phyloP scores from a whole-genome alignment of 345 rosid genomes.

The Sapria himalayana region DNA sequence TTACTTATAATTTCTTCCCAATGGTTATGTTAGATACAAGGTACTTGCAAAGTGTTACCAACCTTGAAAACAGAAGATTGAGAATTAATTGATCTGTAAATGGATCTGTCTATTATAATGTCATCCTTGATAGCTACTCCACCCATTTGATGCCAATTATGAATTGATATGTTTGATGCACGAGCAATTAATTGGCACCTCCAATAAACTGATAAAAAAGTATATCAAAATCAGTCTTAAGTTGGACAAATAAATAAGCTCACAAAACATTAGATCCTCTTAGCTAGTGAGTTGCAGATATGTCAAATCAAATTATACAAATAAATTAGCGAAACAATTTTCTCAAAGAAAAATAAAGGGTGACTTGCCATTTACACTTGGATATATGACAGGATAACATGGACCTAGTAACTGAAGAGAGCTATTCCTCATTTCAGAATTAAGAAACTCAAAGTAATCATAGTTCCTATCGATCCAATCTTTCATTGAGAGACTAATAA shows the following conservation, averaged over 20 bases:
- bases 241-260: too few relatives aligned
- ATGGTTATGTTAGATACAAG: too few relatives aligned
- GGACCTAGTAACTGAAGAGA: constrained; percentile 97
- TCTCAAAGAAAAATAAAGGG: background rate
- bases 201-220: constrained; percentile 52
- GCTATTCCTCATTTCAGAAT: constrained; percentile 74
- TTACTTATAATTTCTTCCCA: too few relatives aligned
- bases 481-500: constrained; percentile 46
- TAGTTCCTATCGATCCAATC: constrained; percentile 86
- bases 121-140: constrained; percentile 70
- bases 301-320: too few relatives aligned
- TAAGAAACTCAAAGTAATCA: constrained; percentile 79
- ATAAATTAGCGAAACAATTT: background rate
- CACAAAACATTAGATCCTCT: too few relatives aligned
- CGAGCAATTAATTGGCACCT: constrained; percentile 84
- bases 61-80: constrained; percentile 85
- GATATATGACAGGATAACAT: constrained; percentile 87
- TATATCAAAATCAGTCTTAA: too few relatives aligned
- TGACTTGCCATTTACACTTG: constrained; percentile 62
- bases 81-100: constrained; percentile 58
- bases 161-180: constrained; percentile 62
- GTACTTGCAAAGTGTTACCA: too few relatives aligned
- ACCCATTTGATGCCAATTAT: constrained; percentile 88
- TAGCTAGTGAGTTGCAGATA: too few relatives aligned
- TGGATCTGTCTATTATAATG: constrained; percentile 64